Base-by-base conservation (phyloP, 176 grass and related monocot species). In the Alloteropsis semialata region DNA sequence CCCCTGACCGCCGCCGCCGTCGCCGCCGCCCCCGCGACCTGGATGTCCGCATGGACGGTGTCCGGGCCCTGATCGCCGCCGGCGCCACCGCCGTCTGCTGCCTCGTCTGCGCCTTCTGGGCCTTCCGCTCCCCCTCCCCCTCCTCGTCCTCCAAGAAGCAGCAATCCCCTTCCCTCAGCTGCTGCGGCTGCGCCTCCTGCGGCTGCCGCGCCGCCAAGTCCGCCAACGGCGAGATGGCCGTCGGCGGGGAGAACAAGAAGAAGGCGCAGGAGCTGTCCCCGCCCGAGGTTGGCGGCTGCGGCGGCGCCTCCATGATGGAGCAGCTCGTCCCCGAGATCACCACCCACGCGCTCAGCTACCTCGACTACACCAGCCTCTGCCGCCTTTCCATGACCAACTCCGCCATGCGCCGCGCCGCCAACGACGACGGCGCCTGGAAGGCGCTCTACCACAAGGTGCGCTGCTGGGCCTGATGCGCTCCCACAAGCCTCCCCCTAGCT, bases 381-480 rank as follows among this genome's bases (percentile, higher is more conserved):
- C 89, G 89, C 74, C 90, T 99, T 85, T 99, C 97, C 16, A 99
- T 99, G 97, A 94, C 97, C 38, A 99, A 99, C 78, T 92, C 93
- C 12, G 91, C 93, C 63, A 99, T 99, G 97, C 94, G 97, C 68
- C 88, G 89, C 25, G 97, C 93, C 30, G 97, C 97, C 55, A 96
- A 99, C 53, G 97, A 99, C 30, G 97, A 99, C 44, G 93, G 93
- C 55, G 91, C 89, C 22, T 99, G 93, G 97, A 99, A 99, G 82
- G 87, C 86, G 13, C 93, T 96, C 72, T 99, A 94, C 81, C 93
- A 90, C 32, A 99, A 99, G 93, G 91, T 93, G 27, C 15, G 50
- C 7, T 43, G 45, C 32, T 39, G 10, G n/a, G 71, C 27, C 29
- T 24, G 49, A 44, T 57, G 12, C 50, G 3, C 38, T 44, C 17